Conservation (phyloP, 73 alveolate species). For the Effrenium voratum region DNA sequence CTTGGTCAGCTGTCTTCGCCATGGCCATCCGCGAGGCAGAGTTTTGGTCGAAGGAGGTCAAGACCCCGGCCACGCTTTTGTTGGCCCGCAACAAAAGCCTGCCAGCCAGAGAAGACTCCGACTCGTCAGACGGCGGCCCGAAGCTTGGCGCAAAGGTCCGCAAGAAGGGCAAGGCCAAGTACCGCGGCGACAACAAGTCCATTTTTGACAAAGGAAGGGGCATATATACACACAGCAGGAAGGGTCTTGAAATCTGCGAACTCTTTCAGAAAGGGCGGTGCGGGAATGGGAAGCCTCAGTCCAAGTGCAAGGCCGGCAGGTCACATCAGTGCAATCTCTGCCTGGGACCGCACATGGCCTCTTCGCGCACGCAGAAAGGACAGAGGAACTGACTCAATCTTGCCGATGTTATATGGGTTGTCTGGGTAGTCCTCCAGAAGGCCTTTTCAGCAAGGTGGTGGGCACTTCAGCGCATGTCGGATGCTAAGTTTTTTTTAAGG, state of each 20-base stretch:
- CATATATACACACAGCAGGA: not conserved
- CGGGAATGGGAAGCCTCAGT: not conserved
- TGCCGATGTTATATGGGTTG: too few species aligned
- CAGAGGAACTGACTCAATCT: too few species aligned
- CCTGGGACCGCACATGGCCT: conserved; percentile 18
- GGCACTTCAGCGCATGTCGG: too few species aligned
- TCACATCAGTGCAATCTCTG: conserved; percentile 29
- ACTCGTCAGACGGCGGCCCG: not conserved
- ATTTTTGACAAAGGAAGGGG: not conserved
- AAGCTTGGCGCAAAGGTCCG: too few species aligned
- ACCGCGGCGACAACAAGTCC: not conserved
- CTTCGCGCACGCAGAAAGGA: too few species aligned
- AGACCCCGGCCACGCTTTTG: conserved; percentile 4
- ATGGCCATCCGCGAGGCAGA: not conserved
- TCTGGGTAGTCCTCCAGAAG: too few species aligned
- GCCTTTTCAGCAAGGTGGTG: too few species aligned
- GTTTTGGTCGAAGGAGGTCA: conserved; percentile 21
- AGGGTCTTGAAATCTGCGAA: conserved; percentile 5
- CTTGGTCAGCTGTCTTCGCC: conserved; percentile 12
- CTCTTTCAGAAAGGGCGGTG: not conserved
- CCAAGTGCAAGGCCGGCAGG: not conserved
- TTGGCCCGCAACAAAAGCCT: not conserved
- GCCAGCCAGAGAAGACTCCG: not conserved
- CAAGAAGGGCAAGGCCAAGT: not conserved
- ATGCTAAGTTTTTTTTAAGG: too few species aligned